phyloP scores from a whole-genome alignment of 2,329 filamentous ascomycete genomes.

The Fusarium algeriense region DNA sequence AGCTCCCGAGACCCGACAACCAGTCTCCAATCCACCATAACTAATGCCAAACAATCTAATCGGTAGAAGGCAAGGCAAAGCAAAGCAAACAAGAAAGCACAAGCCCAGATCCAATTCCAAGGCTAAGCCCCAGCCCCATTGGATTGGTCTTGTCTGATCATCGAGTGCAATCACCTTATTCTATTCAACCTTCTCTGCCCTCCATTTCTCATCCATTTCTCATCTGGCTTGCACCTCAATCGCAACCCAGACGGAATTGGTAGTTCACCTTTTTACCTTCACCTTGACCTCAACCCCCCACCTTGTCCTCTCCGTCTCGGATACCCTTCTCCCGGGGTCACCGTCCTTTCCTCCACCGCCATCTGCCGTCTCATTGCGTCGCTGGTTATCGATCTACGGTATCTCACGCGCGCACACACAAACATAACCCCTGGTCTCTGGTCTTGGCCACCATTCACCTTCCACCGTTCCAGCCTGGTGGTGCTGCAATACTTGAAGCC shows the following conservation, averaged over 20 bases:
- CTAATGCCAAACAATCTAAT: conserved; percentile 38
- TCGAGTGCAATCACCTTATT: conserved; percentile 22
- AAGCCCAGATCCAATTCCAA: conserved; percentile 32
- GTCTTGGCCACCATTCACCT: conserved; percentile 19
- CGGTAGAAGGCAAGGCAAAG: conserved; percentile 12
- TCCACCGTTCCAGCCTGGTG: conserved; percentile 38
- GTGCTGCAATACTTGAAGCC: conserved; percentile 21
- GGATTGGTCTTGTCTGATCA: conserved; percentile 10
- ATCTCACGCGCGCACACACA: conserved; percentile 14
- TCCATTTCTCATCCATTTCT: conserved; percentile 12
- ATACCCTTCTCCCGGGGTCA: conserved; percentile 28
- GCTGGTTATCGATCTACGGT: conserved; percentile 35
- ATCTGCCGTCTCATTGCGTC: conserved; percentile 22
- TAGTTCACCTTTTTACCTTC: conserved; percentile 1
- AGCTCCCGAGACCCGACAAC: conserved; percentile 32
- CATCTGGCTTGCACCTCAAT: not conserved
- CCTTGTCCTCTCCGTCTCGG: conserved; percentile 10
- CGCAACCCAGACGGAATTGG: not conserved
- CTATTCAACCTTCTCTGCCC: conserved; percentile 2
- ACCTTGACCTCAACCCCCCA: not conserved
- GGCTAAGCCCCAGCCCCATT: conserved; percentile 23
- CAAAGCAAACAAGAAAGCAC: conserved; percentile 6
- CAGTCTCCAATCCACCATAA: conserved; percentile 43
- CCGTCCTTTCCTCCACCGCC: conserved; percentile 36
- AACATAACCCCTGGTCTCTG: conserved; percentile 24